Evolutionary conservation across 192 early-diverging fungal species (phyloP).

Genomic region (Backusella morwellensis): DNA sequence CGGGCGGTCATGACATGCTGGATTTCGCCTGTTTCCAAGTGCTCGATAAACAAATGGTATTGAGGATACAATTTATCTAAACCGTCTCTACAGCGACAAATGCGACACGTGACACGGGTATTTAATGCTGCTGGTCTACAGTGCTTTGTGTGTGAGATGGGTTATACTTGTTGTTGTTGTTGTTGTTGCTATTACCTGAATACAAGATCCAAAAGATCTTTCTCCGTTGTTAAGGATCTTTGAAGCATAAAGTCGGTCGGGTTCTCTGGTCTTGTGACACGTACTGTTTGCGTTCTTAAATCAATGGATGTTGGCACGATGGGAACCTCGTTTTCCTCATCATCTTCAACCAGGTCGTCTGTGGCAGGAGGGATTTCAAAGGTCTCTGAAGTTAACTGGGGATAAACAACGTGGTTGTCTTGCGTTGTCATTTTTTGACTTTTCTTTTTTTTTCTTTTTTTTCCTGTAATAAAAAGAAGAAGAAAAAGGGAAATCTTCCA

Average conservation of each 20-base stretch:
- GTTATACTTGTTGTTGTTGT: too few relatives aligned
- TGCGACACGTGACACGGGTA: constrained; percentile 65
- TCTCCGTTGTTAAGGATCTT: not conserved
- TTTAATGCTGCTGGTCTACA: constrained; percentile 67
- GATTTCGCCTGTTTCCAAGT: constrained; percentile 46
- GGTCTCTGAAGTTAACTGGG: not conserved
- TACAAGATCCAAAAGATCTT: constrained; percentile 8
- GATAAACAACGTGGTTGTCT: constrained; percentile 10
- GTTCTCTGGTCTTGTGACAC: constrained; percentile 7
- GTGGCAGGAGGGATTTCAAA: not conserved
- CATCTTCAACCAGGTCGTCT: not conserved
- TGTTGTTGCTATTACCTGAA: not conserved
- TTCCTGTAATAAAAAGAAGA: too few relatives aligned
- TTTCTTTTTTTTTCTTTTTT: too few relatives aligned
- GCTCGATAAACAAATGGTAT: constrained; percentile 71
- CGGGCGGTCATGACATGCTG: constrained; percentile 58
- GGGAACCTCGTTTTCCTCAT: not conserved
- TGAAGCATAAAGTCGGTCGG: constrained; percentile 7
- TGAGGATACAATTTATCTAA: constrained; percentile 65
- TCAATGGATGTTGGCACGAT: not conserved
- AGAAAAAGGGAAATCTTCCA: not conserved
- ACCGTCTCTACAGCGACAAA: constrained; percentile 58
- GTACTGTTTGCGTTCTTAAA: not conserved
- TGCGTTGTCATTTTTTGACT: not conserved
- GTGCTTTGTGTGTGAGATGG: too few relatives aligned